A percentile compares a stretch with the other conserved stretches of the same genome.
These are phyloP conservation scores for Metarhizium anisopliae DNA, from an alignment of 2,329 filamentous ascomycete species.

Conservation along the genomic window DNA sequence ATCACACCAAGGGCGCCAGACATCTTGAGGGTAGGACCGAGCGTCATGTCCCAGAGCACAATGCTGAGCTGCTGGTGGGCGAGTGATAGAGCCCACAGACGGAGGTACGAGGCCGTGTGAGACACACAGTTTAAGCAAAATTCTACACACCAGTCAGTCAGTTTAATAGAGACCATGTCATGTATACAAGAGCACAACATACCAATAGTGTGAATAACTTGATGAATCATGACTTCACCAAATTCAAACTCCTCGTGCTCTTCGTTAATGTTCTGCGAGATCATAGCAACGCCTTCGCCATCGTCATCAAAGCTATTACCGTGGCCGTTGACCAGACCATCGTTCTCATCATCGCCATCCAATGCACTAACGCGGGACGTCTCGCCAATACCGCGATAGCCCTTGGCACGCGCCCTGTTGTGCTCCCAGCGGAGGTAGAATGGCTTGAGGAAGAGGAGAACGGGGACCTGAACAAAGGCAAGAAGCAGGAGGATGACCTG, in stretches of 20 bases:
- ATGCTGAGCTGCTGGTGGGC: conserved; percentile 96
- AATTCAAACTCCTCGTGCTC: conserved; percentile 98
- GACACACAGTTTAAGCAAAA: conserved; percentile 99
- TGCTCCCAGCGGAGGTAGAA: conserved; percentile 92
- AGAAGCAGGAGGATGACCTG: conserved; percentile 74
- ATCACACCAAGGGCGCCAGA: conserved; percentile 63
- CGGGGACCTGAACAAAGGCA: conserved; percentile 77
- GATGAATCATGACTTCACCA: conserved; percentile 95
- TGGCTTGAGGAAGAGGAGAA: conserved; percentile 90
- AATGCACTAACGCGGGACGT: conserved; percentile 79
- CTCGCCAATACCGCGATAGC: conserved; percentile 91
- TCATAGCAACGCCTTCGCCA: conserved; percentile 76
- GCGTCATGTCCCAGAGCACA: conserved; percentile 94
- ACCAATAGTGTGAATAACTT: conserved; percentile 98
- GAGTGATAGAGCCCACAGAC: conserved; percentile 94
- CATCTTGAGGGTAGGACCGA: conserved; percentile 64
- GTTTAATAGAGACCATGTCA: background rate
- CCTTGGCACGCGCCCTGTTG: conserved; percentile 76
- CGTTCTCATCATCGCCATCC: conserved; percentile 75
- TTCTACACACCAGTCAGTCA: conserved; percentile 46
- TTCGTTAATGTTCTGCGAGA: conserved; percentile 74
- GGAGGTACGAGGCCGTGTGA: conserved; percentile 95
- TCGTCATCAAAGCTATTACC: conserved; percentile 56
- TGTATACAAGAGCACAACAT: conserved; percentile 27
- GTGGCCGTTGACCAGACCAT: conserved; percentile 41